Percentiles rank a stretch among this genome's conserved stretches.
phyloP scores from a whole-genome alignment of 257 asterid species.

The Asclepias syriaca region DNA sequence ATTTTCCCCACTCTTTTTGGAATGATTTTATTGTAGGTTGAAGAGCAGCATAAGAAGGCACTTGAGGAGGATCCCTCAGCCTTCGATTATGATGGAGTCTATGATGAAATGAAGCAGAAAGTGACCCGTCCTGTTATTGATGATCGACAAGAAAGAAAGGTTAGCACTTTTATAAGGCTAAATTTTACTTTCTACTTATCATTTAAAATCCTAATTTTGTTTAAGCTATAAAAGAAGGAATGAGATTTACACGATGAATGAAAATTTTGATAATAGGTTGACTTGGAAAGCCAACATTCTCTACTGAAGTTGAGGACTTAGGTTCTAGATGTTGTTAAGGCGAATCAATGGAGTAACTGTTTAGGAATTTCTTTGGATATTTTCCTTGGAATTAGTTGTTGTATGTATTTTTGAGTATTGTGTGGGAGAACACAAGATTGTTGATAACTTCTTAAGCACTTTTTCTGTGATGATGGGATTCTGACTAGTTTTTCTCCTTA shows the following conservation, averaged over 20 bases:
- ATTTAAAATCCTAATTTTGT: background rate
- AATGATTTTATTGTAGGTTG: slow-evolving; percentile 38
- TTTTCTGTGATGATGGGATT: background rate
- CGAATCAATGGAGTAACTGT: background rate
- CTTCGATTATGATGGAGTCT: slow-evolving; percentile 90
- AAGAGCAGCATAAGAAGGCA: slow-evolving; percentile 87
- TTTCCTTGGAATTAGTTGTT: background rate
- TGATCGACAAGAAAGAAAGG: slow-evolving; percentile 75
- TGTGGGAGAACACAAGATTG: background rate
- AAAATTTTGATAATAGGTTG: background rate
- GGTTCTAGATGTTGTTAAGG: background rate
- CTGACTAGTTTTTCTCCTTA: background rate
- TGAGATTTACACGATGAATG: background rate
- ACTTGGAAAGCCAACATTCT: background rate
- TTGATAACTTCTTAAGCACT: background rate
- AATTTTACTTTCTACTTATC: background rate
- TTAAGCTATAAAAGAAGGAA: background rate
- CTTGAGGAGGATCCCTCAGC: slow-evolving; percentile 85
- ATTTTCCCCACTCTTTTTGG: background rate
- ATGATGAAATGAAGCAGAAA: slow-evolving; percentile 81
- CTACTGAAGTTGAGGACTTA: background rate
- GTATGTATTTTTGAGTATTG: background rate
- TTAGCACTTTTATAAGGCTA: slow-evolving; percentile 17
- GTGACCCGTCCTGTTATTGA: slow-evolving; percentile 52
- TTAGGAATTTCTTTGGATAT: background rate